phyloP scores from a whole-genome alignment of 345 rosid species.

The Pseudoturritis turrita region DNA sequence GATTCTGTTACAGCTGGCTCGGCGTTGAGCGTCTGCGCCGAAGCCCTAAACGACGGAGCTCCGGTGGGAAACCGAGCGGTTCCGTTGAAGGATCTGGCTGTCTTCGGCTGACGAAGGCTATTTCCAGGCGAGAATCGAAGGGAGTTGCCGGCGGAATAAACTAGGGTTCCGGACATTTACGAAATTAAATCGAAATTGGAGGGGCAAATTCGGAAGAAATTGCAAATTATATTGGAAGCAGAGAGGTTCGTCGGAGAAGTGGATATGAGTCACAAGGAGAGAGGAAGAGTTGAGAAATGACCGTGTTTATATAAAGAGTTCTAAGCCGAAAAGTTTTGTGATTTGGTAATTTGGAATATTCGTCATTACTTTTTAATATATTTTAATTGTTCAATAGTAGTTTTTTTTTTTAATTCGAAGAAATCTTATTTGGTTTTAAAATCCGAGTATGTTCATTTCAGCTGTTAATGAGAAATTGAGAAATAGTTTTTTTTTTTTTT shows the following conservation, averaged over 20 bases:
- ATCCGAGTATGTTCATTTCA: too few species aligned
- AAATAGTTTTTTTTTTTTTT: too few species aligned
- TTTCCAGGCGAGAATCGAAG: conserved; percentile 9
- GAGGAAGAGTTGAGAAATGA: background rate
- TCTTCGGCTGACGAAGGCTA: background rate
- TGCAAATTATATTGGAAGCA: background rate
- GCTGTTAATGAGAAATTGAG: background rate
- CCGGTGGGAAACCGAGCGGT: conserved; percentile 24
- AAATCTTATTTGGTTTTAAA: background rate
- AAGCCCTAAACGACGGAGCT: conserved; percentile 25
- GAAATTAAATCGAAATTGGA: background rate
- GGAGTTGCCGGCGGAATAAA: conserved; percentile 1
- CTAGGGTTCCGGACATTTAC: conserved; percentile 24
- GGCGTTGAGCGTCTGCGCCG: conserved; percentile 22
- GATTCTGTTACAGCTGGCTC: conserved; percentile 22
- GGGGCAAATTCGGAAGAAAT: conserved; percentile 15
- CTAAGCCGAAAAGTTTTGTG: background rate
- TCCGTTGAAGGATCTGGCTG: conserved; percentile 7
- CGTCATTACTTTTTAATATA: background rate
- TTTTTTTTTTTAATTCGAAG: background rate
- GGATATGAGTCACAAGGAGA: conserved; percentile 19
- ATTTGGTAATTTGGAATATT: background rate
- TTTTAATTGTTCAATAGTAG: background rate
- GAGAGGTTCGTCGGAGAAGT: conserved; percentile 11
- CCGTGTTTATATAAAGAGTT: background rate